Percentiles rank a stretch among this genome's conserved stretches.
phyloP scores from a whole-genome alignment of 108 stramenopile species.

The Skeletonema menzelii region DNA sequence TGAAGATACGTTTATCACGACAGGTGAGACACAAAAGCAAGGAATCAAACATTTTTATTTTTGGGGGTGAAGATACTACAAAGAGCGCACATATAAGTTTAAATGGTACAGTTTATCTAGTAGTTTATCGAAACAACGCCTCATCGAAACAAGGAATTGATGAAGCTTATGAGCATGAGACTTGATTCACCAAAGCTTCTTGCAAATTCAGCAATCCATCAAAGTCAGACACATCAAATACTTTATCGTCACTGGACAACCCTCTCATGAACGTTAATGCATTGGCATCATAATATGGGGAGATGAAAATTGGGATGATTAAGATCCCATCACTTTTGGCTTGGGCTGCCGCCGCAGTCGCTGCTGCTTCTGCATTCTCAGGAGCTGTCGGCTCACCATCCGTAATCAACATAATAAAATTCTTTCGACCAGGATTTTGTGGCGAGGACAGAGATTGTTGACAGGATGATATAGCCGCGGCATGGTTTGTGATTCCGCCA shows the following conservation, averaged over 20 bases:
- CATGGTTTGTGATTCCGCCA: slow-evolving; percentile 11
- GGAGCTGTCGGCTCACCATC: slow-evolving; percentile 41
- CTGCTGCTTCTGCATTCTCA: slow-evolving; percentile 6
- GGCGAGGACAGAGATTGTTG: slow-evolving; percentile 14
- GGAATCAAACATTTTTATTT: too few relatives aligned
- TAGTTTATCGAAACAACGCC: too few relatives aligned
- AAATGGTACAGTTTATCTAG: too few relatives aligned
- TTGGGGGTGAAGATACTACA: too few relatives aligned
- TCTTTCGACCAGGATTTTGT: slow-evolving; percentile 12
- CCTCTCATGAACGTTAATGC: slow-evolving; percentile 19
- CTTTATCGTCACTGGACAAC: slow-evolving; percentile 24
- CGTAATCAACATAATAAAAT: slow-evolving; percentile 33
- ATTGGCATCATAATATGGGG: neutral
- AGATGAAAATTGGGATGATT: slow-evolving; percentile 43
- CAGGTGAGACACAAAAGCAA: neutral
- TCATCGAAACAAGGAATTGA: neutral
- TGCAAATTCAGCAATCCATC: slow-evolving; percentile 22
- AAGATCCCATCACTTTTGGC: slow-evolving; percentile 20
- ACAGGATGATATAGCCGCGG: slow-evolving; percentile 30
- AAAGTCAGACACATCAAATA: slow-evolving; percentile 43
- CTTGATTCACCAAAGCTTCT: slow-evolving; percentile 32
- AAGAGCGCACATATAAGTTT: too few relatives aligned
- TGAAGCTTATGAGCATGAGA: slow-evolving; percentile 29
- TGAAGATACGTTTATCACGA: neutral
- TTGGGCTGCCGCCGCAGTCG: slow-evolving; percentile 10